Evolutionary conservation across 768 basidiomycete species (phyloP), one percentile per base, ranked within the genome.

Genomic region (Lanmaoa pseudosensibilis): DNA sequence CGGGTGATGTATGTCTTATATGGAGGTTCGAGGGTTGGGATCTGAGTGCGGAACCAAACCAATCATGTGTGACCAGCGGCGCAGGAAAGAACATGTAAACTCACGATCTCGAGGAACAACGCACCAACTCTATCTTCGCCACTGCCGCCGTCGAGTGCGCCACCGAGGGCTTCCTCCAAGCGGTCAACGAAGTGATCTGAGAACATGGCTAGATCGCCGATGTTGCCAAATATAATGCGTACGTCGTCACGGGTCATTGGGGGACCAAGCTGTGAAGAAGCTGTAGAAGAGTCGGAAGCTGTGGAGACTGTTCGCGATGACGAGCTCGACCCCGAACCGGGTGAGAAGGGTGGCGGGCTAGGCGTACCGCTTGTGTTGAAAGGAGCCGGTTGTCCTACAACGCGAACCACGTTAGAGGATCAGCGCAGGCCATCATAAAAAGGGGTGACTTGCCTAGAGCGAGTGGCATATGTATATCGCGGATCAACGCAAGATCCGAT

Each of bases 1-100:
- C 84, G 83, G 3, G 88, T 89, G 67, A 94, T 92, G 70, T 94
- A 94, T 16, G 80, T 75, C 69, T 84, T 90, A 69, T 92, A 94
- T 16, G 84, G 83, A 12, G 78, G 78, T 65, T 90, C 87, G 58
- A 94, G 74, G 37, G 79, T 78, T 25, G 90, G 83, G 44, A 87
- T 83, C 90, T 92, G 58, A 3, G 18, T 7, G 3, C 43, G 36
- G 51, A 60, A 50, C 55, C 27, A 21, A 40, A 6, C 56, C 27
- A 21, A 40, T 6, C 18, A 21, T 43, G 33, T 46, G 27, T 52
- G 41, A 54, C 33, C 13, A 33, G 18, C 0, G 13, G 2, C 16
- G 11, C 34, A 46, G 54, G 40, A 58, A 39, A 21, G 50, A 50
- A 53, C 16, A 32, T 30, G 51, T 5, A n/a, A 7, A 80, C 87